Conservation (phyloP, 176 grass and related monocot species). For the Oryza glaberrima region DNA sequence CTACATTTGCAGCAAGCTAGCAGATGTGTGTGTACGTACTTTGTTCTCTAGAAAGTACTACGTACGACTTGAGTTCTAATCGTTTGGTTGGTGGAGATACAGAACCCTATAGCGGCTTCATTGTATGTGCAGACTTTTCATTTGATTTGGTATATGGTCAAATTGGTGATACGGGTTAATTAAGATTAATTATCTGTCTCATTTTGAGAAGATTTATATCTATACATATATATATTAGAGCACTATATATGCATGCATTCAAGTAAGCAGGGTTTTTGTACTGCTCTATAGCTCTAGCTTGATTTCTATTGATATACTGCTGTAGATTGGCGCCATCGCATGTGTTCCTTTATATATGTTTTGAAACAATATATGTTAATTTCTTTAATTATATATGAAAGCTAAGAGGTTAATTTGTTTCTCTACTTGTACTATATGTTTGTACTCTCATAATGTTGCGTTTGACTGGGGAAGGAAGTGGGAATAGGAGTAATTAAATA, state of each 20-base stretch:
- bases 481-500: background rate
- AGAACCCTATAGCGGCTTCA: background rate
- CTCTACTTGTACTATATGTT: background rate
- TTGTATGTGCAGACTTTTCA: constrained; percentile 1
- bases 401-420: background rate
- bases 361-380: too few species aligned
- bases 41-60: background rate
- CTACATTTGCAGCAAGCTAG: background rate
- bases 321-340: background rate
- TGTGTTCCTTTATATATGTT: background rate
- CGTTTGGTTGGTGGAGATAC: background rate
- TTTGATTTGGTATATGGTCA: background rate
- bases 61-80: background rate
- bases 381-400: background rate
- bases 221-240: background rate
- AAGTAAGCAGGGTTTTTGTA: background rate
- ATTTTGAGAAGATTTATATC: background rate
- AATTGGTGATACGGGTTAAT: background rate
- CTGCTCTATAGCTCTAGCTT: background rate
- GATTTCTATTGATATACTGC: background rate
- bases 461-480: background rate
- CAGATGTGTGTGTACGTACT: background rate
- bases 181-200: background rate
- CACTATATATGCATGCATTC: background rate
- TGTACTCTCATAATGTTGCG: background rate